These are phyloP conservation scores for Melampsora abietis-canadensis DNA, from an alignment of 1,284 basidiomycete genomes.

Conservation along the genomic window DNA sequence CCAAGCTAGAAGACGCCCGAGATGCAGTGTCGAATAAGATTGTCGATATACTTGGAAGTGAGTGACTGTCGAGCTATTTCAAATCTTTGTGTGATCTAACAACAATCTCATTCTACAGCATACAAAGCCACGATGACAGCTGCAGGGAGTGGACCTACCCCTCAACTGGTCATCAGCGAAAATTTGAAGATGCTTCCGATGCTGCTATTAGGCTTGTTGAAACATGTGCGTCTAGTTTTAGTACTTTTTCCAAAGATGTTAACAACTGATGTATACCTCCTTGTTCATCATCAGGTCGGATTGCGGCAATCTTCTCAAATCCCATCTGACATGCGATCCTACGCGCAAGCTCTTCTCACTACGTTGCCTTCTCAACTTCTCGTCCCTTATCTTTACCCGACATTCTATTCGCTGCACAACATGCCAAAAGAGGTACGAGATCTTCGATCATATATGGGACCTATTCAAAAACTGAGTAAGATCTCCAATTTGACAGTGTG, in stretches of 20 bases:
- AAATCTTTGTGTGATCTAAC: background rate
- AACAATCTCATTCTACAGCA: conserved; percentile 51
- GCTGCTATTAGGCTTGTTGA: conserved; percentile 80
- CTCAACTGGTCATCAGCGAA: conserved; percentile 85
- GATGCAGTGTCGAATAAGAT: conserved; percentile 87
- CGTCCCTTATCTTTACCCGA: conserved; percentile 89
- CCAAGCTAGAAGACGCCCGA: conserved; percentile 85
- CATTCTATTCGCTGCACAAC: conserved; percentile 92
- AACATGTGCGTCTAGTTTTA: conserved; percentile 67
- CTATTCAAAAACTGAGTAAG: background rate
- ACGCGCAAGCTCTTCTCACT: conserved; percentile 87
- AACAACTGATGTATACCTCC: conserved; percentile 20
- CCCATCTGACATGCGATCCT: conserved; percentile 90
- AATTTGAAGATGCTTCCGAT: conserved; percentile 93
- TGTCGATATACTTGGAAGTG: conserved; percentile 74
- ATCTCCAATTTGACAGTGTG: conserved; percentile 57
- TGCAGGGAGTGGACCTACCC: conserved; percentile 83
- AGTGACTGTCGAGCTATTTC: background rate
- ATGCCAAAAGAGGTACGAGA: conserved; percentile 79
- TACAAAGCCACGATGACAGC: conserved; percentile 98
- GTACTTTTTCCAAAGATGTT: conserved; percentile 19
- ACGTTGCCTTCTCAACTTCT: conserved; percentile 86
- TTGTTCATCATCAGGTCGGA: conserved; percentile 64
- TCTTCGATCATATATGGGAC: background rate
- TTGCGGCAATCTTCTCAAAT: conserved; percentile 93